These are phyloP conservation scores for Ganoderma boninense DNA, from an alignment of 1,284 basidiomycete species.

Conservation along the genomic window DNA sequence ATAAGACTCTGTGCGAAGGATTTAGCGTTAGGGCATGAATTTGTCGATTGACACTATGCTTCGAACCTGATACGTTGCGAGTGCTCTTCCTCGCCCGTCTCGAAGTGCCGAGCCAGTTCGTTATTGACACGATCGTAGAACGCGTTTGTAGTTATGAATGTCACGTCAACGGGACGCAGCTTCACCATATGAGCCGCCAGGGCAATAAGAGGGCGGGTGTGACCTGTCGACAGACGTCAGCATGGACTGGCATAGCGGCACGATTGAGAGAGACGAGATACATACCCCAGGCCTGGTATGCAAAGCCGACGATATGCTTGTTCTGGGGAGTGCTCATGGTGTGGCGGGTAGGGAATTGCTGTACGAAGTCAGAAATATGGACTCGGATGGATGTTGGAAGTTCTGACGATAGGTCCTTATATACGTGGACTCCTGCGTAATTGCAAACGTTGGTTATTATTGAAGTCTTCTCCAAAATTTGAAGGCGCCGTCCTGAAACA, in stretches of 20 bases:
- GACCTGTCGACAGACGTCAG: background rate
- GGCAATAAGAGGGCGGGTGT: background rate
- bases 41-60: background rate
- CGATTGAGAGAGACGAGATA: background rate
- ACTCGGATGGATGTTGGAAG: no score
- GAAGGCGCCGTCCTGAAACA: background rate
- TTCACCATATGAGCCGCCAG: background rate
- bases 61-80: background rate
- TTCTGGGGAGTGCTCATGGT: background rate
- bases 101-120: background rate
- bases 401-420: background rate
- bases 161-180: background rate
- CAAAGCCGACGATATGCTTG: background rate
- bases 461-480: background rate
- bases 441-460: background rate
- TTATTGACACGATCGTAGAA: background rate
- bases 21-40: background rate
- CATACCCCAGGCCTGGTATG: background rate
- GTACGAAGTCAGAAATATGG: no score
- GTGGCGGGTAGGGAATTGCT: background rate
- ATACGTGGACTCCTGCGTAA: background rate
- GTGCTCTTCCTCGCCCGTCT: background rate
- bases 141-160: background rate
- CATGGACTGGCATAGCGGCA: background rate
- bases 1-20: constrained; percentile 20